phyloP scores from a whole-genome alignment of 768 basidiomycete genomes.

The Phlebiopsis gigantea region DNA sequence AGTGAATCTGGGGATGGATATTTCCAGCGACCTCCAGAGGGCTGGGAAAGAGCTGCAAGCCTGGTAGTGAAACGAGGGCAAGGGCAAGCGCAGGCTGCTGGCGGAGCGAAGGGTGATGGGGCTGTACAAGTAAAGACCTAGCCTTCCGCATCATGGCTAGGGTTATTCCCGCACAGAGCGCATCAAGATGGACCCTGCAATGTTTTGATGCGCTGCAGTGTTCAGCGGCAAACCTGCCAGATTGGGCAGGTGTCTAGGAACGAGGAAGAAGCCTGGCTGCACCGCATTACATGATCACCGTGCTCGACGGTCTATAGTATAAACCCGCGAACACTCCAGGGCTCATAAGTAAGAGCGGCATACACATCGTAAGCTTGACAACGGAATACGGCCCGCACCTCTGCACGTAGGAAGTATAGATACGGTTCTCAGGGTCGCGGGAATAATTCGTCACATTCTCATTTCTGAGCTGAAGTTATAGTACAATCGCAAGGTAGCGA shows the following conservation, averaged over 20 bases:
- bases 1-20: neutral
- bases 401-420: too few relatives aligned
- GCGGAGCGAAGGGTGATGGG: neutral
- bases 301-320: neutral
- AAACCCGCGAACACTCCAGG: too few relatives aligned
- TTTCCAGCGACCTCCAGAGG: neutral
- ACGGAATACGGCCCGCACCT: too few relatives aligned
- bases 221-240: neutral
- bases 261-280: neutral
- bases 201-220: neutral
- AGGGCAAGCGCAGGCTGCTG: neutral
- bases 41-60: neutral
- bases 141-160: neutral
- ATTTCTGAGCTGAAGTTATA: too few relatives aligned
- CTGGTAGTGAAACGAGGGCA: neutral
- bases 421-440: neutral
- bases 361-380: too few relatives aligned
- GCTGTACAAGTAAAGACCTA: neutral
- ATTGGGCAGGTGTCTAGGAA: neutral
- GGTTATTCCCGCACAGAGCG: neutral
- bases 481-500: too few relatives aligned
- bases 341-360: too few relatives aligned
- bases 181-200: neutral
- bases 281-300: neutral
- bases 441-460: neutral